Conservation (phyloP, 1,139 yeast species). For the Candida buenavistaensis region DNA sequence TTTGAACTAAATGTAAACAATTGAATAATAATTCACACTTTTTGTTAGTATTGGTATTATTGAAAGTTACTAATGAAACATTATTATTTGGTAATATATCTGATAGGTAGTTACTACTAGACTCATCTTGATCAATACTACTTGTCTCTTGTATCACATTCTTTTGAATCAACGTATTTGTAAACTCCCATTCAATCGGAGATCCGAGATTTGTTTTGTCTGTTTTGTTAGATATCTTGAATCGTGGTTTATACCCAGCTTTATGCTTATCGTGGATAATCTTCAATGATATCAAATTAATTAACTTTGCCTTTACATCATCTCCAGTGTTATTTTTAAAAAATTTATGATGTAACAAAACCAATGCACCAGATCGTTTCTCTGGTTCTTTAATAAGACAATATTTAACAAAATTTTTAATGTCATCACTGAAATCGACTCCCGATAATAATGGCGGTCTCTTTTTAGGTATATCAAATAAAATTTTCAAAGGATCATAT, state of each 20-base stretch:
- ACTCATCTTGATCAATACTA: neutral
- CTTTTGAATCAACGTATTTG: slow-evolving; percentile 7
- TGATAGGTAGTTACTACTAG: neutral
- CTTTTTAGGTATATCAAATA: slow-evolving; percentile 68
- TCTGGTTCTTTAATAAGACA: slow-evolving; percentile 62
- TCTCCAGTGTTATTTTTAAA: slow-evolving; percentile 18
- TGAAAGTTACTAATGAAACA: neutral
- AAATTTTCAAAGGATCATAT: slow-evolving; percentile 71
- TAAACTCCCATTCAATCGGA: slow-evolving; percentile 12
- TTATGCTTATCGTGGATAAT: slow-evolving; percentile 8
- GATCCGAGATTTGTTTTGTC: slow-evolving; percentile 2
- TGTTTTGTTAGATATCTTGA: slow-evolving; percentile 5
- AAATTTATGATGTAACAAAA: slow-evolving; percentile 48
- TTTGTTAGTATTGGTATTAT: neutral
- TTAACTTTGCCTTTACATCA: slow-evolving; percentile 7
- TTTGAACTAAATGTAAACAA: slow-evolving; percentile 38
- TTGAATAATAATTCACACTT: slow-evolving; percentile 18
- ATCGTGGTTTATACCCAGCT: slow-evolving; percentile 12
- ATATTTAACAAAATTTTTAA: slow-evolving; percentile 58
- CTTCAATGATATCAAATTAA: slow-evolving; percentile 11
- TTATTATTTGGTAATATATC: neutral
- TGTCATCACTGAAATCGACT: slow-evolving; percentile 41
- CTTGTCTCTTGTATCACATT: neutral
- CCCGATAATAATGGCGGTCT: slow-evolving; percentile 64
- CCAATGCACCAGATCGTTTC: slow-evolving; percentile 49